Percentiles rank a stretch among this genome's conserved stretches.
Conservation (phyloP, 371 early-diverging fungal genomes). For the Entomophthora muscae region DNA sequence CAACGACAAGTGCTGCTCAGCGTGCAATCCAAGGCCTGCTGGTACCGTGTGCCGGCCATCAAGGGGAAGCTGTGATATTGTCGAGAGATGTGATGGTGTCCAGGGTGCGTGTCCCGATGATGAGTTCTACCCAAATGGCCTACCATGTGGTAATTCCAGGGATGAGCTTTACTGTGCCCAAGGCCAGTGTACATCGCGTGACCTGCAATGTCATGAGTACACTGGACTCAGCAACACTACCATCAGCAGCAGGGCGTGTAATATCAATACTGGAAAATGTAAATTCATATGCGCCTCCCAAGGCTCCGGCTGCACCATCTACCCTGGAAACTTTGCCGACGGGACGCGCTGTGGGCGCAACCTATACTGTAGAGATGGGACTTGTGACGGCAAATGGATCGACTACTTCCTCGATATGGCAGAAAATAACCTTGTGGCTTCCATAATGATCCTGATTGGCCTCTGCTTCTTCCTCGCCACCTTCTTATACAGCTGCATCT, state of each 20-base stretch:
- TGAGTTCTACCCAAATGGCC: slow-evolving; percentile 38
- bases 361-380: slow-evolving; percentile 32
- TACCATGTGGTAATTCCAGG: slow-evolving; percentile 28
- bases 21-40: slow-evolving; percentile 46
- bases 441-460: background rate
- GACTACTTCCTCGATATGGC: background rate
- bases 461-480: background rate
- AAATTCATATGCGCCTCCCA: slow-evolving; percentile 47
- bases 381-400: slow-evolving; percentile 16
- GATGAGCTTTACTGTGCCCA: slow-evolving; percentile 49
- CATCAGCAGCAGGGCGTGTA: slow-evolving; percentile 26
- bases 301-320: slow-evolving; percentile 25
- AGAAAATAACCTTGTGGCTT: background rate
- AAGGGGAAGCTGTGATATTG: slow-evolving; percentile 60
- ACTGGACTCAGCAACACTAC: slow-evolving; percentile 21
- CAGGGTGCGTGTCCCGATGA: slow-evolving; percentile 62
- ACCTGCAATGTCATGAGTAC: slow-evolving; percentile 58
- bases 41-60: slow-evolving; percentile 53
- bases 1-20: slow-evolving; percentile 66
- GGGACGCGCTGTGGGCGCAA: slow-evolving; percentile 73
- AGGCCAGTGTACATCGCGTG: slow-evolving; percentile 76
- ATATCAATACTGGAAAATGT: slow-evolving; percentile 31
- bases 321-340: slow-evolving; percentile 60
- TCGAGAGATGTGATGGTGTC: slow-evolving; percentile 61
- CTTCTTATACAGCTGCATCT: background rate